Evolutionary conservation across 441 rosid species (phyloP), one percentile per base, ranked within the genome.

Genomic region (Adansonia madagascariensis): DNA sequence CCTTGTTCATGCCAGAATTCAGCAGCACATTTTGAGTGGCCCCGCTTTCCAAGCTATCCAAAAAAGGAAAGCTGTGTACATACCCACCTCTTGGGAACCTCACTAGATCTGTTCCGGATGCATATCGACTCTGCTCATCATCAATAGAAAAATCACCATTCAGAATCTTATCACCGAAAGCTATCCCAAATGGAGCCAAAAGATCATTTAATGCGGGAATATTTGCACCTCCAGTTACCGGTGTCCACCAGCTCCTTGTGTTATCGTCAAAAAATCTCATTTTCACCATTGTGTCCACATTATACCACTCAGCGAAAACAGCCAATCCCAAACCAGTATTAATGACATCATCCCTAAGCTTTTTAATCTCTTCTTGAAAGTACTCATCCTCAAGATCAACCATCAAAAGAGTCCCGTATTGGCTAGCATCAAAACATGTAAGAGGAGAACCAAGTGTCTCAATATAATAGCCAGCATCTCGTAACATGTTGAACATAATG

Each of bases 201-300:
- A 96, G 98, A 82, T 91, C 92, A 85, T 96, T 96, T 76, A 96
- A 76, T 61, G 98, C 99, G 0, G 99, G 99, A 75, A 96, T 80
- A 86, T 96, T 96, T 66, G 99, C 96, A 74, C 99, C 99, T 81
- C 99, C 99, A 53, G 99, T 96, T 79, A 94, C 90, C 61, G 99
- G 99, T 76, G 98, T 96, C 99, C 99, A 96, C 99, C 98, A 92
- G 80, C 99, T 96, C 65, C 98, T 84, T 0, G 99, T 94, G 84
- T 96, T 94, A 82, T 96, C 99, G 80, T 96, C 99, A 3, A 96
- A 96, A 86, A 96, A 96, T 84, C 99, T 91, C 99, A 96, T 96
- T 82, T 96, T 96, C 79, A 96, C 98, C 98, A 96, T 94, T 27
- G 99, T 94, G 53, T 92, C 99, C 22, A 96, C 90, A 82, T 92